These are phyloP conservation scores for Gyromitra esculenta DNA, from an alignment of 2,329 filamentous ascomycete species.

Conservation along the genomic window DNA sequence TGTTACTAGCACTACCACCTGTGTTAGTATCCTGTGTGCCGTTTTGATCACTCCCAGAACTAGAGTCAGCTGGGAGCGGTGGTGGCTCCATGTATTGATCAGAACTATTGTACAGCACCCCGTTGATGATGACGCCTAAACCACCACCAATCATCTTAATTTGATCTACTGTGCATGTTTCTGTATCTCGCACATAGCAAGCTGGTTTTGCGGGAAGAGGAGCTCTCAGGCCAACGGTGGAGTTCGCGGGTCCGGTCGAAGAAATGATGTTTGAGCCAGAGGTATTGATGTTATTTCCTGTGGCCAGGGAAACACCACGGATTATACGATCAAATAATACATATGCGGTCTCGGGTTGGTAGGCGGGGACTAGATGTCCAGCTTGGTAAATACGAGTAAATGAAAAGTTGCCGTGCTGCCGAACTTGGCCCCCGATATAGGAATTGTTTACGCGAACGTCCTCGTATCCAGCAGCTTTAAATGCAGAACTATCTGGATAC, in stretches of 20 bases:
- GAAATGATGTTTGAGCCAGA: conserved; percentile 62
- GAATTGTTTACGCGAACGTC: conserved; percentile 74
- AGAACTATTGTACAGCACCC: conserved; percentile 65
- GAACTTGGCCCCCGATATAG: conserved; percentile 76
- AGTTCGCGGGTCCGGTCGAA: conserved; percentile 68
- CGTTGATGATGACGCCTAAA: conserved; percentile 70
- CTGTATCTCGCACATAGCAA: conserved; percentile 70
- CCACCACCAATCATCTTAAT: conserved; percentile 64
- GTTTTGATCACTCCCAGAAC: not conserved
- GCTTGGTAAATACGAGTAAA: conserved; percentile 74
- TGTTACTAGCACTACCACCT: not conserved
- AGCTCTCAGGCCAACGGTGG: conserved; percentile 68
- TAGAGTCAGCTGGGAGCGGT: not conserved
- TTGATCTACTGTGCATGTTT: conserved; percentile 67
- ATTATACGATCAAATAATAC: conserved; percentile 71
- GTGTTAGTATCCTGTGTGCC: not conserved
- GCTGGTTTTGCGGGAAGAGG: conserved; percentile 65
- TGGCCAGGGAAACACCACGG: conserved; percentile 67
- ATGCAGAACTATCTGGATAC: conserved; percentile 66
- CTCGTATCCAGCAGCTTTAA: conserved; percentile 75
- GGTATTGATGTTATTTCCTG: conserved; percentile 67
- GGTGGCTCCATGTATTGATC: conserved; percentile 60
- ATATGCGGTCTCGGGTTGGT: conserved; percentile 70
- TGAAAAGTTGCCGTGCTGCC: conserved; percentile 78
- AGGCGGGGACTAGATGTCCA: conserved; percentile 71